Evolutionary conservation across 805 yeast species (phyloP), one percentile per base, ranked within the genome.

Genomic region (Tetrapisispora phaffii): DNA sequence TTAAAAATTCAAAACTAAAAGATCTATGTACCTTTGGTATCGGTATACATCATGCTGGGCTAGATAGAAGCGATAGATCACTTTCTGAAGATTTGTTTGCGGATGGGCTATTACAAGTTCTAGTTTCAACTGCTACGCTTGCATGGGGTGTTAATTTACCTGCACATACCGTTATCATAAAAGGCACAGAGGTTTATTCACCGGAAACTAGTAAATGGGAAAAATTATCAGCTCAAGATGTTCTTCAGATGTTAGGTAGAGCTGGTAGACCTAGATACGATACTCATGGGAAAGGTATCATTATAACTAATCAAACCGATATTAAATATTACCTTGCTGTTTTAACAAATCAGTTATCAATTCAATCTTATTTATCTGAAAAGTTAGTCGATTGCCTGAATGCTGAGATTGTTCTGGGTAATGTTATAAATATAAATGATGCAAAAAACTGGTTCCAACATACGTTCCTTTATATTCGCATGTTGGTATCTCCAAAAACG

Each of bases 141-240:
- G 96, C 97, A 0, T 88, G 97, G 97, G 97, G 97, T 73, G 96
- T 88, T 28, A 88, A 88, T 59, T 71, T 88, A 45, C 97, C 97
- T 2, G 96, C 96, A 0, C 96, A 89, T 57, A 86, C 96, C 0
- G 97, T 88, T 26, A 80, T 88, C 23, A 85, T 88, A 50, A 86
- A 86, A 57, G 97, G 97, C 0, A 90, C 98, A 0, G 95, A 86
- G 56, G 80, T 88, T 0, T 93, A 94, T 56, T 83, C 93, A 5
- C 97, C 99, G 0, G 93, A 84, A 50, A 77, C 76, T 50, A 95
- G 97, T 44, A 67, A 76, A 7, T 90, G 97, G 97, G 79, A 79
- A 2, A 93, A 85, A 57, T 67, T 90, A n/a, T 82, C 95, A 0
- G 94, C 97, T 0, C 98, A 90, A 56, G 97, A 93, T 65, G 82